phyloP scores from a whole-genome alignment of 768 basidiomycete species.

The Sarcodon aspratus region DNA sequence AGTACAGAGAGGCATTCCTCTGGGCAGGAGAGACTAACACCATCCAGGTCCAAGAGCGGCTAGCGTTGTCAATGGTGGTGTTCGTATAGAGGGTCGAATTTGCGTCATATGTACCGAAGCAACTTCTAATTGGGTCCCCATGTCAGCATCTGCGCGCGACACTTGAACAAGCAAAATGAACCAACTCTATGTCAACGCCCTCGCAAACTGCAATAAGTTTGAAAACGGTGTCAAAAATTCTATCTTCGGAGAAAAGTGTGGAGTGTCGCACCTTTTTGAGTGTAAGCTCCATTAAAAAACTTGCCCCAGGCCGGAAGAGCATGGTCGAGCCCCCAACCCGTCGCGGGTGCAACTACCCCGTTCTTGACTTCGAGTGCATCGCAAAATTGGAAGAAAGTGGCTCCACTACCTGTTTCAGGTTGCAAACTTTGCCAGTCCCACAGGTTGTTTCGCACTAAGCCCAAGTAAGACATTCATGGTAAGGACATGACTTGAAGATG shows the following conservation, averaged over 20 bases:
- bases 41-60: conserved; percentile 65
- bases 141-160: not conserved
- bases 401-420: conserved; percentile 32
- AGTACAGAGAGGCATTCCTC: conserved; percentile 13
- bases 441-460: conserved; percentile 31
- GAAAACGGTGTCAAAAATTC: not conserved
- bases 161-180: not conserved
- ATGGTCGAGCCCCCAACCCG: conserved; percentile 52
- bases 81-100: conserved; percentile 36
- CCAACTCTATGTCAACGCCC: conserved; percentile 33
- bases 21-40: conserved; percentile 22
- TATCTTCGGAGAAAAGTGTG: not conserved
- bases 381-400: conserved; percentile 48
- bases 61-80: conserved; percentile 39
- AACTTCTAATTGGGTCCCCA: conserved; percentile 13
- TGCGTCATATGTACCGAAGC: conserved; percentile 30
- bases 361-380: conserved; percentile 58
- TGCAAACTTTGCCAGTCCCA: conserved; percentile 63
- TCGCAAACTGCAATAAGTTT: conserved; percentile 37
- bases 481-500: not conserved
- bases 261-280: conserved; percentile 27
- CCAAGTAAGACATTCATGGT: not conserved
- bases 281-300: conserved; percentile 40
- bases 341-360: conserved; percentile 33
- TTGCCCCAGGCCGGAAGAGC: conserved; percentile 50